A percentile compares a stretch with the other conserved stretches of the same genome.
phyloP scores from a whole-genome alignment of 805 yeast genomes.

The Suhomyces vadensis region DNA sequence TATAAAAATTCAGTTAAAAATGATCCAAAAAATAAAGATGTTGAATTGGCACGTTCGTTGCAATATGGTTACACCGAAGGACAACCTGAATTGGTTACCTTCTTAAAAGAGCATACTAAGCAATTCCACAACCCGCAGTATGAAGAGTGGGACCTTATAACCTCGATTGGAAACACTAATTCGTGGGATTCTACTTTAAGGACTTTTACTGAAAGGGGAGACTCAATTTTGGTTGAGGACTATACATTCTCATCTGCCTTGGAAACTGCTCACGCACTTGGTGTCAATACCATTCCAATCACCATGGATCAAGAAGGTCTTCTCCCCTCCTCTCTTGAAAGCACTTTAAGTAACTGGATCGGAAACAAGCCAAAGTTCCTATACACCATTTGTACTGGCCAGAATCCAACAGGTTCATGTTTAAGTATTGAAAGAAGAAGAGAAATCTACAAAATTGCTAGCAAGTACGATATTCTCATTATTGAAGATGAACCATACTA shows the following conservation, averaged over 20 bases:
- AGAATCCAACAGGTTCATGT: constrained; percentile 95
- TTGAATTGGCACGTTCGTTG: constrained; percentile 80
- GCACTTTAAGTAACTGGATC: constrained; percentile 67
- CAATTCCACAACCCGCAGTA: constrained; percentile 47
- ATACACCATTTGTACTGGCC: constrained; percentile 94
- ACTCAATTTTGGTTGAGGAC: constrained; percentile 79
- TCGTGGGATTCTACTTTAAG: constrained; percentile 83
- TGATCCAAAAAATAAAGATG: constrained; percentile 38
- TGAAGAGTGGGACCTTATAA: constrained; percentile 66
- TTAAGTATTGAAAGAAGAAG: constrained; percentile 74
- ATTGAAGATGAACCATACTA: constrained; percentile 98
- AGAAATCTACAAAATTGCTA: constrained; percentile 73
- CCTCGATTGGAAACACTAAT: constrained; percentile 86
- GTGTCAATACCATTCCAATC: constrained; percentile 67
- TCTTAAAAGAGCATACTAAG: constrained; percentile 74
- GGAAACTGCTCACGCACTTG: constrained; percentile 76
- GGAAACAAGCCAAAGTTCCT: constrained; percentile 78
- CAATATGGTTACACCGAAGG: constrained; percentile 92
- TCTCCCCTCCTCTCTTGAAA: constrained; percentile 66
- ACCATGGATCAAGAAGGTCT: constrained; percentile 80
- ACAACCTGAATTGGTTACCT: constrained; percentile 64
- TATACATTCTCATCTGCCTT: constrained; percentile 81
- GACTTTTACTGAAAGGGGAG: constrained; percentile 76
- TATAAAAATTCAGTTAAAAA: constrained; percentile 32
- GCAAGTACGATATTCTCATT: constrained; percentile 81